These are phyloP conservation scores for Colletotrichum orbiculare DNA, from an alignment of 2,329 filamentous ascomycete genomes.

Conservation along the genomic window DNA sequence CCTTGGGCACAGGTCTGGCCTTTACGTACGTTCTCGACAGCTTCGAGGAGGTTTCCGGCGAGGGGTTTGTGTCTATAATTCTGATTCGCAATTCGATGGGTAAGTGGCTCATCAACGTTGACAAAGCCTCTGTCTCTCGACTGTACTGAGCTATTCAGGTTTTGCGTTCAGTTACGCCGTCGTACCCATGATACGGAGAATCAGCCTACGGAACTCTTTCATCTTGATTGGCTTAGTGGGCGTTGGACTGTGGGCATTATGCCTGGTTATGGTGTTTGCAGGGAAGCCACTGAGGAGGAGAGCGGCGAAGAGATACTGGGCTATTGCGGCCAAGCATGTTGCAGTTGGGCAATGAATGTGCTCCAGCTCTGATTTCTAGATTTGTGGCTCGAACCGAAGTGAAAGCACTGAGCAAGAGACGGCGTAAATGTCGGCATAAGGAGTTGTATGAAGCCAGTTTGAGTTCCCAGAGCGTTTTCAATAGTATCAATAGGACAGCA, in stretches of 20 bases:
- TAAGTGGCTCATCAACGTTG: constrained; percentile 11
- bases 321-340: constrained; percentile 33
- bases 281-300: constrained; percentile 38
- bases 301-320: constrained; percentile 38
- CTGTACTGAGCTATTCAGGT: constrained; percentile 19
- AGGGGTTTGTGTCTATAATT: constrained; percentile 39
- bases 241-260: constrained; percentile 35
- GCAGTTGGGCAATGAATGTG: background rate
- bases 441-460: too few relatives aligned
- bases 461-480: too few relatives aligned
- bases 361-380: background rate
- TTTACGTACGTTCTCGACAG: constrained; percentile 42
- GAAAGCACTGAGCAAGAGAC: too few relatives aligned
- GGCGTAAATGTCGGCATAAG: too few relatives aligned
- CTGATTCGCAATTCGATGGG: constrained; percentile 41
- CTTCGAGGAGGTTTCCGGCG: constrained; percentile 41
- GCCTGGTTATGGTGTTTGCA: constrained; percentile 7
- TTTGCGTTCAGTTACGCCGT: constrained; percentile 42
- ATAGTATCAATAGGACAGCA: too few relatives aligned
- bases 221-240: constrained; percentile 39
- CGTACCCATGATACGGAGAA: constrained; percentile 40
- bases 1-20: constrained; percentile 39
- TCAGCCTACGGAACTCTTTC: constrained; percentile 39
- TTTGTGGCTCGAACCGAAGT: too few relatives aligned
- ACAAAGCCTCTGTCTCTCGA: background rate